Base-by-base conservation (phyloP, 2,329 filamentous ascomycete species). In the Hymenotorrendiella dingleyae region DNA sequence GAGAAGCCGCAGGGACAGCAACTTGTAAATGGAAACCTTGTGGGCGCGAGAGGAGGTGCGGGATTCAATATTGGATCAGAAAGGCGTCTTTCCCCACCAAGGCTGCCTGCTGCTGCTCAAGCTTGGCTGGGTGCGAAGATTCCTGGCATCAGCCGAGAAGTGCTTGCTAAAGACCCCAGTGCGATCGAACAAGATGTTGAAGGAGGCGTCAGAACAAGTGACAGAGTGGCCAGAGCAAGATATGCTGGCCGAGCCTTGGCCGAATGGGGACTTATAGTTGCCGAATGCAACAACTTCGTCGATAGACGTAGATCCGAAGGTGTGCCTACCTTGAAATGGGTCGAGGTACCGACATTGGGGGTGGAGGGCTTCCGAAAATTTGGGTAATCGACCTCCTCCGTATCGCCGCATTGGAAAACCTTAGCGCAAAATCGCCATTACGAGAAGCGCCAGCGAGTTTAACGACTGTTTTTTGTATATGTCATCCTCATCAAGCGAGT, bases 251-350 rank as follows among this genome's bases (percentile, higher is more conserved):
- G 84, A 16, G 82, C 86, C 0, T 69, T 93, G 33, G 85, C 85
- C 0, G 86, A 93, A 62, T 93, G 86, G 86, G 71, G 73, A 16
- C 67, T 86, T 14, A 76, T 91, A 16, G 78, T 89, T 12, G 76
- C 77, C 43, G 86, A 93, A 61, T 87, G 81, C 67, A 87, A 90
- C 64, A 86, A 80, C 57, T 93, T 91, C 62, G 78, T 88, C 23
- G 85, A 91, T 45, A 72, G 86, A 34, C 74, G 86, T 42, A 80
- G 80, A 39, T 78, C 80, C 35, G 86, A 93, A 59, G 86, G 86
- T 33, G 76, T 89, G 8, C 71, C 76, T 2, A 68, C 69, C 0
- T 74, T 87, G 46, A 71, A 68, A 52, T 78, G 82, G 32, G 79
- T 91, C 30, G 86, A 91, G 62, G 80, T 82, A 30, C 82, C 82